These are phyloP conservation scores for Apiosordaria backusii DNA, from an alignment of 495 filamentous ascomycete species.

Conservation along the genomic window DNA sequence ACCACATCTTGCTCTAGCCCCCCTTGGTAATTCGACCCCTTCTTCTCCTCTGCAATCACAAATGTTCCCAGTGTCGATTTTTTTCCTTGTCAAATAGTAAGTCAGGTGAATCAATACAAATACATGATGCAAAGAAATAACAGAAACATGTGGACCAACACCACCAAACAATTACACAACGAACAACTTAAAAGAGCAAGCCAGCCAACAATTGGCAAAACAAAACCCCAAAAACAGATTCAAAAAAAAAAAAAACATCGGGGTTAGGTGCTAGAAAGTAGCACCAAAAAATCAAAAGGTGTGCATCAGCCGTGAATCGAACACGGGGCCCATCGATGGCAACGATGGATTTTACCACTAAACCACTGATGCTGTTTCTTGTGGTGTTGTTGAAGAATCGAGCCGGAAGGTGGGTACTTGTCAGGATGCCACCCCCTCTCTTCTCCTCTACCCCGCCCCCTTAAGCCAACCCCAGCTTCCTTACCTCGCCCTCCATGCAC, in stretches of 20 bases:
- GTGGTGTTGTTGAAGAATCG: neutral
- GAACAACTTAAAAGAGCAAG: too few species aligned
- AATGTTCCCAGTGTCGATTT: too few species aligned
- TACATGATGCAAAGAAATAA: too few species aligned
- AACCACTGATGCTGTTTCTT: slow-evolving; percentile 37
- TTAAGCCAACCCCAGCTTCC: neutral
- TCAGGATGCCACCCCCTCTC: neutral
- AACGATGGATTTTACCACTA: slow-evolving; percentile 55
- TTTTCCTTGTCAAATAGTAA: too few species aligned
- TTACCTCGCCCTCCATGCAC: neutral
- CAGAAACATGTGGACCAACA: too few species aligned
- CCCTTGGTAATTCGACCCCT: too few species aligned
- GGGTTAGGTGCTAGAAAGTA: neutral
- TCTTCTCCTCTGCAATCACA: too few species aligned
- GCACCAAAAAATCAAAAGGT: neutral
- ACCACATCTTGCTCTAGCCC: too few species aligned
- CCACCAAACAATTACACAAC: too few species aligned
- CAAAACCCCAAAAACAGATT: neutral
- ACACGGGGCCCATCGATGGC: slow-evolving; percentile 53
- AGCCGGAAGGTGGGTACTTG: neutral
- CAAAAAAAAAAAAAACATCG: neutral
- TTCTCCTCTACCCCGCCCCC: neutral
- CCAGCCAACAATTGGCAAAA: too few species aligned
- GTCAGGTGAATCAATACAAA: too few species aligned
- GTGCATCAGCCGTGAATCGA: slow-evolving; percentile 50